Evolutionary conservation across 768 basidiomycete genomes (phyloP).

Genomic region (Pisolithus sp.): DNA sequence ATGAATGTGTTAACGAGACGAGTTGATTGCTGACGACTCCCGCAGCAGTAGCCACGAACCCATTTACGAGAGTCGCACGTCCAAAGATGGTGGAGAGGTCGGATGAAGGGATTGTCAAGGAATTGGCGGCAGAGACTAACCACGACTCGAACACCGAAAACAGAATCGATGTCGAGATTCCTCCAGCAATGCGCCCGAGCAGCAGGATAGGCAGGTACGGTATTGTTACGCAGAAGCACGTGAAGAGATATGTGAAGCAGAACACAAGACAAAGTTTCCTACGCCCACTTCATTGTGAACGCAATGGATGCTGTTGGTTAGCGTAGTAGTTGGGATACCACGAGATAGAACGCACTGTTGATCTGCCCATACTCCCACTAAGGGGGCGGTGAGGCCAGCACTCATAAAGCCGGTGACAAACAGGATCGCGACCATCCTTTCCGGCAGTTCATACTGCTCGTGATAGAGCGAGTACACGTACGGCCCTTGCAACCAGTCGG

Average conservation of each 20-base stretch:
- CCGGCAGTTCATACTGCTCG: constrained; percentile 60
- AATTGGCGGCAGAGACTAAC: constrained; percentile 58
- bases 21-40: constrained; percentile 64
- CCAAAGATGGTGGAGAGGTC: constrained; percentile 69
- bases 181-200: constrained; percentile 59
- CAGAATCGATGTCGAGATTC: constrained; percentile 68
- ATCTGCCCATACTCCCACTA: constrained; percentile 75
- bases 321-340: background rate
- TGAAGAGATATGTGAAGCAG: constrained; percentile 56
- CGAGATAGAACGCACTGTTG: constrained; percentile 37
- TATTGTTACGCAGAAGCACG: constrained; percentile 55
- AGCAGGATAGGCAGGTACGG: constrained; percentile 55
- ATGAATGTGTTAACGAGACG: constrained; percentile 45
- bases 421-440: constrained; percentile 58
- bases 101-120: constrained; percentile 42
- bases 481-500: constrained; percentile 78
- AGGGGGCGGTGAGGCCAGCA: constrained; percentile 61
- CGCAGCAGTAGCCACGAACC: constrained; percentile 61
- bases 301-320: background rate
- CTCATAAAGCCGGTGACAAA: constrained; percentile 76
- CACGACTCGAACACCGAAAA: constrained; percentile 76
- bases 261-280: constrained; percentile 63
- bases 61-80: constrained; percentile 66
- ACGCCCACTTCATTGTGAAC: constrained; percentile 44
- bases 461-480: constrained; percentile 71